These are phyloP conservation scores for Suillus occidentalis DNA, from an alignment of 768 basidiomycete genomes.

Conservation along the genomic window DNA sequence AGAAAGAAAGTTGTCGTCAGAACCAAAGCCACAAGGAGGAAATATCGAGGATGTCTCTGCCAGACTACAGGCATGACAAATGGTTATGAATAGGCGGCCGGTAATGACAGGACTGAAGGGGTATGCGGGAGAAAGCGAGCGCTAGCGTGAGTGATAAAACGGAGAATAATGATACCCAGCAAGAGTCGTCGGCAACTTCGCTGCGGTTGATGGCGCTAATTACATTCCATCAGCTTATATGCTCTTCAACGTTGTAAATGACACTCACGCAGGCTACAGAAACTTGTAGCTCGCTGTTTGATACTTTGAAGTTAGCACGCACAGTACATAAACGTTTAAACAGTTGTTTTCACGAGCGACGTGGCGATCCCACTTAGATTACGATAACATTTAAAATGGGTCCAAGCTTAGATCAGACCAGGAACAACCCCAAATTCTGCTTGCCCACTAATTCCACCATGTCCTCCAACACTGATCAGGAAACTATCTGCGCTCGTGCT, in stretches of 20 bases:
- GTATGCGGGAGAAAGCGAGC: slow-evolving; percentile 4
- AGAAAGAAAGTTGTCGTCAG: slow-evolving; percentile 48
- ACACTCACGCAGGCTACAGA: not conserved
- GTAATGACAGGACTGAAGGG: slow-evolving; percentile 14
- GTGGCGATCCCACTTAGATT: not conserved
- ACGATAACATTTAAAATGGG: not conserved
- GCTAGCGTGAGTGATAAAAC: slow-evolving; percentile 12
- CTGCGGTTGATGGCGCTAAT: not conserved
- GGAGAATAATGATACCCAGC: slow-evolving; percentile 16
- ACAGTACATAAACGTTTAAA: not conserved
- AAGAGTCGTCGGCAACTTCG: not conserved
- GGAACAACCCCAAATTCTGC: not conserved
- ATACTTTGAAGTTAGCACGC: not conserved
- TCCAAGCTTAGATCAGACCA: not conserved
- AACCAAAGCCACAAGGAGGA: slow-evolving; percentile 41
- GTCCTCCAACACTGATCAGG: not conserved
- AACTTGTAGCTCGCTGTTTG: not conserved
- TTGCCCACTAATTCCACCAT: not conserved
- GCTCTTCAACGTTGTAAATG: not conserved
- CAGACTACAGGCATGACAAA: slow-evolving; percentile 31
- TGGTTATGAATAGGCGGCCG: not conserved
- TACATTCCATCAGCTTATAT: not conserved
- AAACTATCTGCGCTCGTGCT: not conserved
- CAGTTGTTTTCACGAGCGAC: not conserved
- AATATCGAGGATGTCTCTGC: slow-evolving; percentile 55